Evolutionary conservation across 345 rosid genomes (phyloP).

Genomic region (Raphanus sativus): DNA sequence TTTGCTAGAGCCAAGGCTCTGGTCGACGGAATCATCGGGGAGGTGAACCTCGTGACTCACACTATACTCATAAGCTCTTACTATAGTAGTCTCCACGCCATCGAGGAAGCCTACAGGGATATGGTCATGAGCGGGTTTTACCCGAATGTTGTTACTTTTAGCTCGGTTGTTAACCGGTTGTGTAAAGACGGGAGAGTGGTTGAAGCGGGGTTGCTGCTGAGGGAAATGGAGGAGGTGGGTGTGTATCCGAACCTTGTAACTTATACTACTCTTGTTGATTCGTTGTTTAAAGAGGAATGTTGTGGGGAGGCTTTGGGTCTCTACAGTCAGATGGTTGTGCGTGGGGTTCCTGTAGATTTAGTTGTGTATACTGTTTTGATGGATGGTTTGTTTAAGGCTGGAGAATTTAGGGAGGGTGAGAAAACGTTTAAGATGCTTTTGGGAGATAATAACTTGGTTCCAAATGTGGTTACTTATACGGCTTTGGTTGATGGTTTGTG

Average conservation of each 20-base stretch:
- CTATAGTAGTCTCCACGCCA: constrained; percentile 53
- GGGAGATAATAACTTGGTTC: constrained; percentile 47
- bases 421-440: constrained; percentile 47
- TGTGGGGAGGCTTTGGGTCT: constrained; percentile 59
- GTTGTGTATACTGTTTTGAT: constrained; percentile 70
- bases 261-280: constrained; percentile 66
- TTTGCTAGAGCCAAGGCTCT: constrained; percentile 59
- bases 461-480: constrained; percentile 60
- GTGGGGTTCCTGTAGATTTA: constrained; percentile 72
- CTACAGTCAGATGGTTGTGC: constrained; percentile 73
- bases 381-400: constrained; percentile 78
- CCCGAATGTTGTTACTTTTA: constrained; percentile 78
- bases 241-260: constrained; percentile 68
- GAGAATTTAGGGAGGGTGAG: constrained; percentile 59
- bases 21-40: constrained; percentile 56
- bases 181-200: constrained; percentile 61
- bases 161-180: constrained; percentile 67
- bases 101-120: constrained; percentile 69
- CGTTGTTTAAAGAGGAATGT: constrained; percentile 59
- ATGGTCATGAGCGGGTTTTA: constrained; percentile 56
- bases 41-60: constrained; percentile 60
- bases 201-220: constrained; percentile 60
- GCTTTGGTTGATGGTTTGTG: constrained; percentile 70
- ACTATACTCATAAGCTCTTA: constrained; percentile 71
- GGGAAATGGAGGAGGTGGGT: constrained; percentile 68